phyloP scores from a whole-genome alignment of 1,284 basidiomycete species.

The Grifola frondosa region DNA sequence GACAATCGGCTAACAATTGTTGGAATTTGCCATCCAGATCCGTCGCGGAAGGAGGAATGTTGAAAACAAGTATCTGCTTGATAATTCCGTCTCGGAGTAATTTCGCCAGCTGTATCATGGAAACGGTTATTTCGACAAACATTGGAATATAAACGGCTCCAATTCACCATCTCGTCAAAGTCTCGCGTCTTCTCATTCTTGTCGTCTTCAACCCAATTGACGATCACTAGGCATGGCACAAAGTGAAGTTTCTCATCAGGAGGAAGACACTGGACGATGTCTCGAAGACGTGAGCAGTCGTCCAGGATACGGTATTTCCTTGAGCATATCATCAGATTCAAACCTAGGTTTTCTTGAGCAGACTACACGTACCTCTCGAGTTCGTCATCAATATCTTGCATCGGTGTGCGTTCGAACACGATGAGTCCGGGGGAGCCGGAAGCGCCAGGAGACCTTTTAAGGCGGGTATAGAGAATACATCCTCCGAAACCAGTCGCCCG shows the following conservation, averaged over 20 bases:
- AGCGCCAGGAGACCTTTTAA: conserved; percentile 24
- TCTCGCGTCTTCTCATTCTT: conserved; percentile 29
- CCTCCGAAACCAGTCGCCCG: conserved; percentile 60
- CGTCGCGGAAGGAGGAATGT: conserved; percentile 48
- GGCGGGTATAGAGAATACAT: conserved; percentile 55
- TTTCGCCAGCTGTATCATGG: conserved; percentile 45
- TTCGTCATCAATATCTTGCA: conserved; percentile 59
- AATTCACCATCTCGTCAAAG: conserved; percentile 30
- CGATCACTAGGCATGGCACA: conserved; percentile 54
- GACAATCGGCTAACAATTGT: conserved; percentile 44
- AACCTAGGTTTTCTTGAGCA: background rate
- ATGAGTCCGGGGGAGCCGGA: conserved; percentile 58
- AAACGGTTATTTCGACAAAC: too few species aligned
- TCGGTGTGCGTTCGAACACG: conserved; percentile 68
- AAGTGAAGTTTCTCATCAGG: conserved; percentile 42
- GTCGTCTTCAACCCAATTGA: conserved; percentile 55
- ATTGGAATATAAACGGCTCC: too few species aligned
- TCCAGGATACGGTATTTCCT: conserved; percentile 73
- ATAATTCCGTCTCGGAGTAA: conserved; percentile 45
- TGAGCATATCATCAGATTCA: background rate
- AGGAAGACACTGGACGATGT: conserved; percentile 55
- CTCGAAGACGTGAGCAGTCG: conserved; percentile 66
- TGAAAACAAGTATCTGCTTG: conserved; percentile 42
- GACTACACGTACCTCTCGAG: conserved; percentile 53
- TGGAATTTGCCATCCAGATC: conserved; percentile 59